These are phyloP conservation scores for Ustilago hordei DNA, from an alignment of 1,284 basidiomycete genomes.

Conservation along the genomic window DNA sequence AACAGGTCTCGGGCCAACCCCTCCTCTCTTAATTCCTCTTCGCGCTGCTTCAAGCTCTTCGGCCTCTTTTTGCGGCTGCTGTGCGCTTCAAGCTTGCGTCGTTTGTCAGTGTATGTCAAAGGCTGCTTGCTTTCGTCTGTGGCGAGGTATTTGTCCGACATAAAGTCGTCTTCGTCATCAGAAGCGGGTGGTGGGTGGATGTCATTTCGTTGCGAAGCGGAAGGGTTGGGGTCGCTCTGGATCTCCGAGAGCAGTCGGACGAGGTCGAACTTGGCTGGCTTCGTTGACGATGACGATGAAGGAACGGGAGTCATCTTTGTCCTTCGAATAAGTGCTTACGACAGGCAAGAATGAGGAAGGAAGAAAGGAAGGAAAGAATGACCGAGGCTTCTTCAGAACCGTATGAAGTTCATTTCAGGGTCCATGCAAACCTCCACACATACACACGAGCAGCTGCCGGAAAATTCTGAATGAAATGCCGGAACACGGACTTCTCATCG, in stretches of 20 bases:
- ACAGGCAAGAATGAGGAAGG: not conserved
- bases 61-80: constrained; percentile 1
- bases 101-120: constrained; percentile 36
- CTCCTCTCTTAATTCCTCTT: constrained; percentile 33
- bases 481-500: not conserved
- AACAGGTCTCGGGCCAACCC: constrained; percentile 45
- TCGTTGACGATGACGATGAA: not conserved
- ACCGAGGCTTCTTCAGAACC: not conserved
- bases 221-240: not conserved
- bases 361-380: not conserved
- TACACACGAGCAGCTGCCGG: not conserved
- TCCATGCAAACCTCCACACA: constrained; percentile 7
- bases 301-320: not conserved
- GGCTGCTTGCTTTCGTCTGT: constrained; percentile 21
- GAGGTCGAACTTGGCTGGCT: constrained; percentile 17
- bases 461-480: not conserved
- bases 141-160: constrained; percentile 45
- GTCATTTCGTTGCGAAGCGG: not conserved
- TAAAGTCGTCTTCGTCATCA: constrained; percentile 45
- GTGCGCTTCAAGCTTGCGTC: constrained; percentile 29
- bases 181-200: not conserved
- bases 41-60: constrained; percentile 24
- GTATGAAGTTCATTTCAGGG: constrained; percentile 8
- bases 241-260: constrained; percentile 32
- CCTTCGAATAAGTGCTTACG: not conserved